These are phyloP conservation scores for Bruguiera gymnorhiza DNA, from an alignment of 345 rosid species.

Conservation along the genomic window DNA sequence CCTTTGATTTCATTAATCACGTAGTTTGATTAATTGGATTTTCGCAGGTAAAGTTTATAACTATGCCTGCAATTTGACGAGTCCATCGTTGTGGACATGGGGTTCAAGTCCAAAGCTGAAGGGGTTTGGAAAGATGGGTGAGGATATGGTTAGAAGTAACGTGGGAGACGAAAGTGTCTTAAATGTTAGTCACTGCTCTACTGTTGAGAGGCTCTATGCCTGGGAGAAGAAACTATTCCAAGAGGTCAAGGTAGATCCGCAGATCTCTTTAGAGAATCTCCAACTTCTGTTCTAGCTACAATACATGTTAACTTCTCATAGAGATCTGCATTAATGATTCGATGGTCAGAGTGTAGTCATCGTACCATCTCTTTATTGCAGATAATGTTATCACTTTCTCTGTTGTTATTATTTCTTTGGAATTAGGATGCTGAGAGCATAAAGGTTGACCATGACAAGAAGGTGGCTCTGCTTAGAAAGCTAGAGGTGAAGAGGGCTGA, in stretches of 20 bases:
- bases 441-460: constrained; percentile 85
- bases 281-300: not conserved
- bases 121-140: constrained; percentile 40
- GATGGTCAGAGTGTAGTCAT: not conserved
- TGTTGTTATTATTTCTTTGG: not conserved
- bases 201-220: constrained; percentile 79
- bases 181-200: constrained; percentile 62
- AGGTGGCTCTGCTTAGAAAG: constrained; percentile 64
- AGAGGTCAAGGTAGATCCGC: constrained; percentile 75
- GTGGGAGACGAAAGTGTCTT: constrained; percentile 18
- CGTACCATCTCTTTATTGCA: not conserved
- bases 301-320: too few species aligned
- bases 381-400: not conserved
- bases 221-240: constrained; percentile 94
- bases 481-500: constrained; percentile 84
- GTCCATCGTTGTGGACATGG: constrained; percentile 68
- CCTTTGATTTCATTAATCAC: not conserved
- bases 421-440: constrained; percentile 59
- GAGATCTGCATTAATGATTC: not conserved
- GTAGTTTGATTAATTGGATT: not conserved
- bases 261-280: not conserved
- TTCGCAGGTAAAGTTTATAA: constrained; percentile 54
- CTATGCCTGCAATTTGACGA: constrained; percentile 55
- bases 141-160: constrained; percentile 23
- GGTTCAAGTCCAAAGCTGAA: constrained; percentile 54